These are phyloP conservation scores for Sclerotinia borealis DNA, from an alignment of 2,329 filamentous ascomycete genomes.

Conservation along the genomic window DNA sequence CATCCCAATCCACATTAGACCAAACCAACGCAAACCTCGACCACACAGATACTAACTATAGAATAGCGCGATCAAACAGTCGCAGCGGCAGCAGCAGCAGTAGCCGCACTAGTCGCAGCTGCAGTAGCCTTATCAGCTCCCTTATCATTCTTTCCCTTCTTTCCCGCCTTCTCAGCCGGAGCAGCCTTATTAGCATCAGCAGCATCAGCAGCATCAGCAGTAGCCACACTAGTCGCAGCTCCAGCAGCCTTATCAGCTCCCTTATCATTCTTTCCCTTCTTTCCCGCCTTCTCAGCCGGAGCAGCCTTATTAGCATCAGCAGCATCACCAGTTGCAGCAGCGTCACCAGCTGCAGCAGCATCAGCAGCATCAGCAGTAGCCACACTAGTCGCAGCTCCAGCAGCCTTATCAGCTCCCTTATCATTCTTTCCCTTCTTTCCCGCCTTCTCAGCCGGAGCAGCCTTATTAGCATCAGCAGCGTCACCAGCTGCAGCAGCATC, in stretches of 20 bases:
- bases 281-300: neutral
- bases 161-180: neutral
- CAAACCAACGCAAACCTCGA: neutral
- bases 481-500: fast-evolving
- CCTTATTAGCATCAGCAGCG: neutral
- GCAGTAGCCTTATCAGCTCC: neutral
- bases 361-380: neutral
- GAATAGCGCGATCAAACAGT: neutral
- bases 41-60: neutral
- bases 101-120: neutral
- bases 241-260: neutral
- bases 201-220: conserved; percentile 2
- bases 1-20: neutral
- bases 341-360: too few species aligned
- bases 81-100: neutral
- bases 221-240: neutral
- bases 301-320: neutral
- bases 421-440: neutral
- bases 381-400: too few species aligned
- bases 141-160: neutral
- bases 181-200: neutral
- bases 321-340: too few species aligned
- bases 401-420: neutral
- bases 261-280: neutral
- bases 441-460: neutral